phyloP scores from a whole-genome alignment of 1,139 yeast species.

The Ogataea hybrid region DNA sequence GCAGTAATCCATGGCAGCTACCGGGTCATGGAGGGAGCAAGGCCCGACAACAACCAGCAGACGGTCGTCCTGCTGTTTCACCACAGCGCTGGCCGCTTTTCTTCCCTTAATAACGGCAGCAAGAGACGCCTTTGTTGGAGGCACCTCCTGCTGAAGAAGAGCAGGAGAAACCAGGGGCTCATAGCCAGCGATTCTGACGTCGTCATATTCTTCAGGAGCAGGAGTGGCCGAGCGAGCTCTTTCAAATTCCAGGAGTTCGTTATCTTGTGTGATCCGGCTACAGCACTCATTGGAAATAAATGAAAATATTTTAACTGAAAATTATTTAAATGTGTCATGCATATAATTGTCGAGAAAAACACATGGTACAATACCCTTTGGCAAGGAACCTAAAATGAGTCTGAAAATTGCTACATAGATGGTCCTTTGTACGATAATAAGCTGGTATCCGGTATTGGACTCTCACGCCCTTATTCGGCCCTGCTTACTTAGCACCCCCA shows the following conservation, averaged over 20 bases:
- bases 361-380: neutral
- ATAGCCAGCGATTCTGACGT: slow-evolving; percentile 84
- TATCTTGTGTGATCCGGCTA: neutral
- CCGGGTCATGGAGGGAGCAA: slow-evolving; percentile 92
- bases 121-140: slow-evolving; percentile 58
- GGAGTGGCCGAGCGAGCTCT: slow-evolving; percentile 39
- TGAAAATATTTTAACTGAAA: slow-evolving; percentile 3
- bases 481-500: neutral
- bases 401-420: too few relatives aligned
- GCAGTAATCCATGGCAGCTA: slow-evolving; percentile 88
- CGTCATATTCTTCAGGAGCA: slow-evolving; percentile 75
- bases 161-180: slow-evolving; percentile 92
- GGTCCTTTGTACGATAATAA: too few relatives aligned
- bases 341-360: neutral
- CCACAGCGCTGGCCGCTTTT: slow-evolving; percentile 67
- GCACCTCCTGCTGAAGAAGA: slow-evolving; percentile 73
- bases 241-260: slow-evolving; percentile 7
- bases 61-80: slow-evolving; percentile 71
- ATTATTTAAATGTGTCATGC: slow-evolving; percentile 2
- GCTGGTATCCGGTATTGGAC: neutral
- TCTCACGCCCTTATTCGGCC: neutral
- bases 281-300: slow-evolving; percentile 3
- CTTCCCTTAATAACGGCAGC: slow-evolving; percentile 77
- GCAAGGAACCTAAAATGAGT: too few relatives aligned
- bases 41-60: slow-evolving; percentile 87